Evolutionary conservation across 2,329 filamentous ascomycete genomes (phyloP).

Genomic region (Apiospora phragmitis): DNA sequence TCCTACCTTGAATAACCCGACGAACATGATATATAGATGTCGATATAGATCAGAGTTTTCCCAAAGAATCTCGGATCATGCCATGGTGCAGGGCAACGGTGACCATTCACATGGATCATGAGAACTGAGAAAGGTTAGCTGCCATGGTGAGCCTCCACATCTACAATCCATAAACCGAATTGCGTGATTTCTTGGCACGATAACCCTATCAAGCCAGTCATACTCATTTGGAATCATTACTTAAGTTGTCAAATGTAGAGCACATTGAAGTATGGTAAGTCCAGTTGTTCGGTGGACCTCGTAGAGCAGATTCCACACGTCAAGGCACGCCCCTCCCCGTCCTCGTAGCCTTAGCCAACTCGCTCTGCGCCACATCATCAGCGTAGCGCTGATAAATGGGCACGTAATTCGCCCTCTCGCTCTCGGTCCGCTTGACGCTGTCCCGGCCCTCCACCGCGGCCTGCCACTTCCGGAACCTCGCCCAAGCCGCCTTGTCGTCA

Average conservation of each 20-base stretch:
- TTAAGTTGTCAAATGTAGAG: not conserved
- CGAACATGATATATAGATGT: not conserved
- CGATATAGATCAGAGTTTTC: not conserved
- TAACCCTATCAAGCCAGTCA: not conserved
- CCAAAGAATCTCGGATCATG: not conserved
- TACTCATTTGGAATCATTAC: not conserved
- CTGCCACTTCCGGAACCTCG: slow-evolving; percentile 53
- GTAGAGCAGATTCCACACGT: slow-evolving; percentile 13
- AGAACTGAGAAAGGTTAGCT: not conserved
- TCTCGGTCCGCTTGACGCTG: slow-evolving; percentile 54
- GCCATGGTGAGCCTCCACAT: not conserved
- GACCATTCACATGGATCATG: not conserved
- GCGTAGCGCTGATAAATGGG: slow-evolving; percentile 53
- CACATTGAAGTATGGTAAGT: not conserved
- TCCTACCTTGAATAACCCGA: not conserved
- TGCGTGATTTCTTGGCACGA: not conserved
- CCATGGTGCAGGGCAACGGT: not conserved
- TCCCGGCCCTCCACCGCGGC: slow-evolving; percentile 46
- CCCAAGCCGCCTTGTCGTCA: slow-evolving; percentile 51
- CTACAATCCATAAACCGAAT: not conserved
- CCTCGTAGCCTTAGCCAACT: slow-evolving; percentile 45
- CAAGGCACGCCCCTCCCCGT: slow-evolving; percentile 53
- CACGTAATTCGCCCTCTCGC: slow-evolving; percentile 54
- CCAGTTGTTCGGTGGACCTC: not conserved
- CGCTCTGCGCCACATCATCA: slow-evolving; percentile 43